Evolutionary conservation across 306 rosid species (phyloP), one percentile per base, ranked within the genome.

Genomic region (Lathyrus aphaca): DNA sequence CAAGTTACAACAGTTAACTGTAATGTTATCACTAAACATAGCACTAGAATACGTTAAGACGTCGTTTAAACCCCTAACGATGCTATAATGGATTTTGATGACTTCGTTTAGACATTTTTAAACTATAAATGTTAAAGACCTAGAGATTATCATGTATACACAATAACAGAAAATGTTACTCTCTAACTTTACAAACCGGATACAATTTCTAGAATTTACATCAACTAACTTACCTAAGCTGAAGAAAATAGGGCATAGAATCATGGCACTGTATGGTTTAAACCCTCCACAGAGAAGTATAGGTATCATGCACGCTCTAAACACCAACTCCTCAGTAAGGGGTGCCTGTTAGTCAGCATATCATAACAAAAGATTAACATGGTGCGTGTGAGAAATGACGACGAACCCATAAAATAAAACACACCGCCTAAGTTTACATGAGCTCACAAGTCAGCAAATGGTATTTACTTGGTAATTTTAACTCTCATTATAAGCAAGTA

Each of bases 221-320:
- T 43, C 17, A 13, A 39, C 38, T 10, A 74, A 85, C 91, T 88
- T 66, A 91, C 97, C 87, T 75, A 94, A 77, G 82, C 99, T 94
- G 91, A 94, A 94, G 84, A 94, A 86, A 82, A 91, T 38, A 21
- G 99, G 96, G 82, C 99, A 86, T 30, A 89, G 79, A 60, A 89
- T 80, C 57, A 89, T 80, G 64, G 81, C 81, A n/a, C 53, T 86
- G 74, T 50, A 58, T 25, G 86, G 66, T 55, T 79, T 80, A 71
- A 94, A 86, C 81, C 96, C 99, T 81, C 92, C 95, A 63, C 95
- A 94, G 30, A 91, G 87, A 76, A 94, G 99, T 71, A 91, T 77
- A 4, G 99, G 96, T 80, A 94, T 83, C 99, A 89, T 94, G 79
- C 95, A 91, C 2, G 99, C 96, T 72, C 99, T 79, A 81, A 94